Percentiles rank a stretch among this genome's conserved stretches.
These are phyloP conservation scores for Monosporascus sp. DNA, from an alignment of 2,329 filamentous ascomycete genomes.

Conservation along the genomic window DNA sequence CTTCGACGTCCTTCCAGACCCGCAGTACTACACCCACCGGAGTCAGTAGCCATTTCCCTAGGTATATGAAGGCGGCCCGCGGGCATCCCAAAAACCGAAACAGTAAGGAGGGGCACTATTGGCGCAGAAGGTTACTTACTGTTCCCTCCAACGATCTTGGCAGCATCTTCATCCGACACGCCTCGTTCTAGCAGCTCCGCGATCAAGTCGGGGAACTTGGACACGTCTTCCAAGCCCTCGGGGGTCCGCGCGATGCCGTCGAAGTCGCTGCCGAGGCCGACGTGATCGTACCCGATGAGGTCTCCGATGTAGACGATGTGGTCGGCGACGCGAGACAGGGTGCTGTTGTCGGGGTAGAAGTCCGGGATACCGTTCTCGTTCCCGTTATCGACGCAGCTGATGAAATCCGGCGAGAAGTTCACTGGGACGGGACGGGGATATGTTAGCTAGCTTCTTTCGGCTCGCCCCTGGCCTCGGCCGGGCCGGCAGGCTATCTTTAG, in stretches of 20 bases:
- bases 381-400: slow-evolving; percentile 63
- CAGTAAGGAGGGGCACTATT: background rate
- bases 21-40: slow-evolving; percentile 48
- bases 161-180: slow-evolving; percentile 67
- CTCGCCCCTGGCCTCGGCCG: no score
- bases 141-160: slow-evolving; percentile 74
- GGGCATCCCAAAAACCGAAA: background rate
- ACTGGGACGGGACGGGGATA: slow-evolving; percentile 35
- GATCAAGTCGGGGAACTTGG: slow-evolving; percentile 74
- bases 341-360: slow-evolving; percentile 62
- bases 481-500: background rate
- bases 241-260: slow-evolving; percentile 69
- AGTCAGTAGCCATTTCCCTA: background rate
- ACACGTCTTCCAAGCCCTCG: slow-evolving; percentile 75
- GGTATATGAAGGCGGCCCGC: background rate
- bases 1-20: slow-evolving; percentile 77
- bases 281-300: slow-evolving; percentile 78
- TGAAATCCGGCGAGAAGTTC: slow-evolving; percentile 79
- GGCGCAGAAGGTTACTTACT: background rate
- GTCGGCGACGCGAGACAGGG: slow-evolving; percentile 68
- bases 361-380: slow-evolving; percentile 62
- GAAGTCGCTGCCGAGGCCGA: slow-evolving; percentile 86
- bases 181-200: slow-evolving; percentile 68
- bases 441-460: background rate
- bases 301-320: slow-evolving; percentile 81